Percentiles rank a stretch among this genome's conserved stretches.
phyloP scores from a whole-genome alignment of 257 asterid genomes.

The Solanum microdontum region DNA sequence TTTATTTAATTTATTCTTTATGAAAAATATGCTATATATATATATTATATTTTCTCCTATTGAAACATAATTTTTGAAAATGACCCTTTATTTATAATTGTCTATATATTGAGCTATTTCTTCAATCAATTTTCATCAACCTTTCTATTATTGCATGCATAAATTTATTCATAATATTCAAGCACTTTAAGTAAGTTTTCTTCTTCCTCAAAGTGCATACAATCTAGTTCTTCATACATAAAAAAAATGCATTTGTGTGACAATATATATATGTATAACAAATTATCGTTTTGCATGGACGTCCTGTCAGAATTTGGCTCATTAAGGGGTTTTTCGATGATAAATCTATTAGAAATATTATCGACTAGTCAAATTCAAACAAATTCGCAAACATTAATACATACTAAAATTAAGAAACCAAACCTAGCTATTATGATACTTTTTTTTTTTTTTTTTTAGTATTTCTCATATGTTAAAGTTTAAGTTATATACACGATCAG shows the following conservation, averaged over 20 bases:
- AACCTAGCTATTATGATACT: not conserved
- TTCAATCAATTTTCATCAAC: not conserved
- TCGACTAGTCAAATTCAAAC: not conserved
- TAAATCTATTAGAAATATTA: not conserved
- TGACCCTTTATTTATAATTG: constrained; percentile 6
- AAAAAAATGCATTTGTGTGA: not conserved
- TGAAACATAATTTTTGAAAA: constrained; percentile 5
- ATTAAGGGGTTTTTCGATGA: not conserved
- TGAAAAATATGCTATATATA: not conserved
- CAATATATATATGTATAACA: not conserved
- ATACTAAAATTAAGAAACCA: not conserved
- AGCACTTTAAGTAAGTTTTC: not conserved
- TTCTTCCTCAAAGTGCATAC: not conserved
- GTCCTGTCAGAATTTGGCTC: not conserved
- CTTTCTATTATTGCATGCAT: not conserved
- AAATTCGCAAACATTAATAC: not conserved
- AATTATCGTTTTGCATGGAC: not conserved
- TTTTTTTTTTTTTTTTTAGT: not conserved
- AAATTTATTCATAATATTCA: not conserved
- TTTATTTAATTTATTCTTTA: not conserved
- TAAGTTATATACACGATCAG: not conserved
- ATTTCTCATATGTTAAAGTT: not conserved
- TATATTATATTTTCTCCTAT: not conserved
- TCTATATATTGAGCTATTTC: constrained; percentile 16
- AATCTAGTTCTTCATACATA: not conserved